Evolutionary conservation across 768 basidiomycete species (phyloP), one percentile per base, ranked within the genome.

Genomic region (Auricularia sp.): DNA sequence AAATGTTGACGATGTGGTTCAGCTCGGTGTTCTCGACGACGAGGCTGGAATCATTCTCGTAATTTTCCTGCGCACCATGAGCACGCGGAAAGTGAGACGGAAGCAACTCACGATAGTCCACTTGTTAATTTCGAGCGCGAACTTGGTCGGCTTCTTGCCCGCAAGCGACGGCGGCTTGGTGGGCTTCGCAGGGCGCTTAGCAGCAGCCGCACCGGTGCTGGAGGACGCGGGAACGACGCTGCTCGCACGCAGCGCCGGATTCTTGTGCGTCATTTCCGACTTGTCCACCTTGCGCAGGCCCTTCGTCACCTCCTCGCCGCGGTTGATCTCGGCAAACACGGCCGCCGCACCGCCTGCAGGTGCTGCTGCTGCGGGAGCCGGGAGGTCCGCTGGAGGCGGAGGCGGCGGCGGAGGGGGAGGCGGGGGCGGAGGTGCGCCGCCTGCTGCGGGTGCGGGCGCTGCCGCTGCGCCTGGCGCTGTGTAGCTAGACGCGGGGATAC

Each of bases 191-290:
- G 93, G 93, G 67, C 86, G 86, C 79, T 87, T 90, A 8, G 74
- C 66, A 45, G 67, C n/a, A 10, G 7, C 18, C 37, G 59, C 18
- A n/a, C 34, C n/a, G 45, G 72, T 59, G 45, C 77, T 64, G n/a
- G 69, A 80, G 77, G 64, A 75, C 70, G 74, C 80, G 72, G 80
- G 86, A 70, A 79, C 91, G 29, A 76, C 75, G 39, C 77, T 75
- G 14, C 77, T 68, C 16, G 80, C 84, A 36, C 97, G 79, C 44
- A 99, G 77, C 10, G 86, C 83, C 0, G 97, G 96, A 71, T 99
- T 98, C 82, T 99, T 98, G 80, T 99, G 97, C 3, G 94, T 98
- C 94, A 96, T 95, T 75, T 98, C 89, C 68, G 91, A 94, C 79
- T 87, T 89, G 73, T 94, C 92, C 35, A 99, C 97, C 74, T 97